A percentile compares a stretch with the other conserved stretches of the same genome.
Evolutionary conservation across 78 protist genomes (phyloP).

Genomic region (Protostelium mycophagum): DNA sequence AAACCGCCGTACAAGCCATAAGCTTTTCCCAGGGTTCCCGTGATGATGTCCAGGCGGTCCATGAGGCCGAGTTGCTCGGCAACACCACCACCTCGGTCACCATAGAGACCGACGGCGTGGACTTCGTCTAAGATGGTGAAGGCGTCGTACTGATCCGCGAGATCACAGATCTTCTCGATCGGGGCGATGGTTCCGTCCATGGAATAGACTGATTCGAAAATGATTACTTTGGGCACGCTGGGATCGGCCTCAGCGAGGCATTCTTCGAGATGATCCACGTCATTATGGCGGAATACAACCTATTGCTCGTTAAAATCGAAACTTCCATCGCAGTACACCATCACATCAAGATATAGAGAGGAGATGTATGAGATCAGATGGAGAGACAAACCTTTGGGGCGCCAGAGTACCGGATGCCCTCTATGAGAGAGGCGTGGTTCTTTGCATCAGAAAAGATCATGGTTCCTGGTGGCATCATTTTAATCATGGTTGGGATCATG

Average conservation of each 20-base stretch:
- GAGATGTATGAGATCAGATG: neutral
- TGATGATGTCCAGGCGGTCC: slow-evolving; percentile 74
- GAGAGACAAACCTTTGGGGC: too few relatives aligned
- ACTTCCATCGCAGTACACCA: slow-evolving; percentile 5
- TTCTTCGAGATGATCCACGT: slow-evolving; percentile 77
- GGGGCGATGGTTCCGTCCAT: slow-evolving; percentile 93
- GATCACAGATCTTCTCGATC: slow-evolving; percentile 73
- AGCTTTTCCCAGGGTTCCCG: slow-evolving; percentile 93
- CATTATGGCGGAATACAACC: slow-evolving; percentile 84
- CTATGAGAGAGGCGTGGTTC: slow-evolving; percentile 91
- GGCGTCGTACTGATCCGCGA: slow-evolving; percentile 85
- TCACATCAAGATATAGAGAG: neutral
- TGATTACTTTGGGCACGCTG: slow-evolving; percentile 71
- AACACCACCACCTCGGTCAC: slow-evolving; percentile 85
- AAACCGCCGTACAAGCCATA: slow-evolving; percentile 88
- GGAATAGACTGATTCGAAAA: slow-evolving; percentile 89
- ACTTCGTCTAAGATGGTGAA: slow-evolving; percentile 91
- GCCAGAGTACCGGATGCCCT: slow-evolving; percentile 75
- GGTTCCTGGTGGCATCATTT: slow-evolving; percentile 54
- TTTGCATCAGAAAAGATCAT: slow-evolving; percentile 72
- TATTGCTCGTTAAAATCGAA: too few relatives aligned
- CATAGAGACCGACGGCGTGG: slow-evolving; percentile 94
- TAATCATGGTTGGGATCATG: slow-evolving; percentile 69
- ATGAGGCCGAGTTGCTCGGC: slow-evolving; percentile 68
- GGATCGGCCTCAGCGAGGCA: slow-evolving; percentile 35